Evolutionary conservation across 306 rosid genomes (phyloP).

Genomic region (Cucurbita moschata): DNA sequence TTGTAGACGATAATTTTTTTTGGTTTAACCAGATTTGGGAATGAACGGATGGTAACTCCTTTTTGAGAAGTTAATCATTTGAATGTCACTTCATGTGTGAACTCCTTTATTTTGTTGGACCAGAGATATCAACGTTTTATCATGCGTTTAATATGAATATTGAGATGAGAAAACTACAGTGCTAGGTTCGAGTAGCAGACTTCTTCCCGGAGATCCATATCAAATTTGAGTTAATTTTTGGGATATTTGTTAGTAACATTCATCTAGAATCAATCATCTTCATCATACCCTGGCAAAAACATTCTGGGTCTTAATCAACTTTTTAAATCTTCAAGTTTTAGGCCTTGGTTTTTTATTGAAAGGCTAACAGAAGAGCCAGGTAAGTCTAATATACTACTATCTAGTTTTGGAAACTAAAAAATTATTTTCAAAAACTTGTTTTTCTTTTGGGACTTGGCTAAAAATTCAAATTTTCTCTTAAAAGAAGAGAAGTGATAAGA

Average conservation of each 20-base stretch:
- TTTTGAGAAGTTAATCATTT: not conserved
- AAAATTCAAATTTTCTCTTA: too few relatives aligned
- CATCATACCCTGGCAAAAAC: not conserved
- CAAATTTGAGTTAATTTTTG: not conserved
- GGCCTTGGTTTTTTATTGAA: too few relatives aligned
- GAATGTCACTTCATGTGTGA: not conserved
- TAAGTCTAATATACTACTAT: too few relatives aligned
- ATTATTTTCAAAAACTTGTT: too few relatives aligned
- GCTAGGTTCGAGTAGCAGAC: not conserved
- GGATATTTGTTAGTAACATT: not conserved
- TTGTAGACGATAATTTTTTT: not conserved
- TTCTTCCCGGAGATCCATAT: not conserved
- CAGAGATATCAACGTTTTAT: not conserved
- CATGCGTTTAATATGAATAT: not conserved
- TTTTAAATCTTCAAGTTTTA: too few relatives aligned
- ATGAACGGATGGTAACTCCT: not conserved
- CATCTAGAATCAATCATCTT: not conserved
- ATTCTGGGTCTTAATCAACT: too few relatives aligned
- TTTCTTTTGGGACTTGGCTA: too few relatives aligned
- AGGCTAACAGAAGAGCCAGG: too few relatives aligned
- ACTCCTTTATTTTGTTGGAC: not conserved
- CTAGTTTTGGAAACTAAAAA: too few relatives aligned
- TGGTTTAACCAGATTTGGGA: not conserved
- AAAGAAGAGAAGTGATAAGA: too few relatives aligned
- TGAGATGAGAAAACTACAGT: not conserved